Base-by-base conservation (phyloP, 1,284 basidiomycete genomes). In the Melampsora medusae region DNA sequence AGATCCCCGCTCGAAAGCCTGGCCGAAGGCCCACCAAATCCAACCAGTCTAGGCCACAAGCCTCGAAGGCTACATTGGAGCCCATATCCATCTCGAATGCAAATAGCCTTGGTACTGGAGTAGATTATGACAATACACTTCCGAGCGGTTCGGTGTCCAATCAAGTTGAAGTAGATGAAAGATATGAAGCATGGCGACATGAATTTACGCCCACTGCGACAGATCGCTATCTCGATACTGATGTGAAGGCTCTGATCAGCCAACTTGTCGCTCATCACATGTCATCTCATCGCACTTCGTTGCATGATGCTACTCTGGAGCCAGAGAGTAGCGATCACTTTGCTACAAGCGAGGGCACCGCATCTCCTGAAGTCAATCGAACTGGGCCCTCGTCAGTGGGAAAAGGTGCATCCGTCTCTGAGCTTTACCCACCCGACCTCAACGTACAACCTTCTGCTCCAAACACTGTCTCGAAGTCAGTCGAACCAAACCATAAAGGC, bases 171-270 rank as follows among this genome's bases (percentile, higher is more conserved):
- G n/a, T 31, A 9, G 78, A 79, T 49, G 80, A 82, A 22, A 67
- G 77, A 66, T 81, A 79, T 71, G 80, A 81, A 64, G 56, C 78
- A 2, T 82, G 81, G 81, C 78, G 79, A 71, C 80, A 78, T 74
- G 81, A 82, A 77, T 82, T 78, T 53, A 81, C 81, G 46, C 76
- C 79, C 2, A 69, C 80, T 42, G 31, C 46, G 28, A 75, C 68
- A 53, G 73, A 75, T 61, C 42, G 67, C 2, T 75, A 75, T 59
- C 10, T 75, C 48, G 73, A 75, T 62, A 25, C 65, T 3, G 56
- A 68, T 17, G 66, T 75, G 33, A 75, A 68, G 35, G 42, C 2
- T 35, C 56, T 67, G 46, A 65, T 75, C 61, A 59, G 61, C 19
- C 65, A 75, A 60, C 66, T 75, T 6, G 67, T 64, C 48, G 22